These are phyloP conservation scores for Fusarium sp. DNA, from an alignment of 2,329 filamentous ascomycete genomes.

Conservation along the genomic window DNA sequence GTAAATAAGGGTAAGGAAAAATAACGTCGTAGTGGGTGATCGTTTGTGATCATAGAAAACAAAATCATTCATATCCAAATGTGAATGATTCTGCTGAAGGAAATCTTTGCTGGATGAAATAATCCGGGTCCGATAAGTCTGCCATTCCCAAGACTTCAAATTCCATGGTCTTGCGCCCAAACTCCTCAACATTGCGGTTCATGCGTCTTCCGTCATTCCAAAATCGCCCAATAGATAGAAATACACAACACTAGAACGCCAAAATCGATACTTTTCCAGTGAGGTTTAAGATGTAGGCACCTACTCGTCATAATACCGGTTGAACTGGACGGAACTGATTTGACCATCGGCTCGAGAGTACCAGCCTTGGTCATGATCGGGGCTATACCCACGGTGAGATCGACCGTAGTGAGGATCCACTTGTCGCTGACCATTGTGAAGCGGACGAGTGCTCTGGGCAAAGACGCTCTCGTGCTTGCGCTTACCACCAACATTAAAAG, in stretches of 20 bases:
- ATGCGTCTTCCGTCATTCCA: slow-evolving; percentile 29
- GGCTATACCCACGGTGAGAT: slow-evolving; percentile 35
- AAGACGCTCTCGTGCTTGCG: slow-evolving; percentile 51
- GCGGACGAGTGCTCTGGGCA: slow-evolving; percentile 42
- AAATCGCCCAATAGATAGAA: slow-evolving; percentile 31
- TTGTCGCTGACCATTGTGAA: slow-evolving; percentile 52
- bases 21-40: slow-evolving; percentile 14
- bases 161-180: slow-evolving; percentile 30
- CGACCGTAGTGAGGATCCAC: slow-evolving; percentile 45
- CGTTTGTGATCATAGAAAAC: slow-evolving; percentile 20
- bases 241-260: slow-evolving; percentile 42
- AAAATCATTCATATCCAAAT: slow-evolving; percentile 11
- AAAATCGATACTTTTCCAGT: slow-evolving; percentile 15
- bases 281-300: slow-evolving; percentile 5
- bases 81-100: slow-evolving; percentile 5
- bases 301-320: slow-evolving; percentile 41
- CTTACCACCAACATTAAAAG: slow-evolving; percentile 46
- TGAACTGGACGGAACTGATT: slow-evolving; percentile 44
- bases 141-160: slow-evolving; percentile 1
- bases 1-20: slow-evolving; percentile 17
- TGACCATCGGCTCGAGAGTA: slow-evolving; percentile 51
- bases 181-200: slow-evolving; percentile 39
- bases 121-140: slow-evolving; percentile 5
- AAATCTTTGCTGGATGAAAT: slow-evolving; percentile 21
- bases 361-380: slow-evolving; percentile 45